These are phyloP conservation scores for Chlamydomonas incerta DNA, from an alignment of 139 green algal genomes.

Conservation along the genomic window DNA sequence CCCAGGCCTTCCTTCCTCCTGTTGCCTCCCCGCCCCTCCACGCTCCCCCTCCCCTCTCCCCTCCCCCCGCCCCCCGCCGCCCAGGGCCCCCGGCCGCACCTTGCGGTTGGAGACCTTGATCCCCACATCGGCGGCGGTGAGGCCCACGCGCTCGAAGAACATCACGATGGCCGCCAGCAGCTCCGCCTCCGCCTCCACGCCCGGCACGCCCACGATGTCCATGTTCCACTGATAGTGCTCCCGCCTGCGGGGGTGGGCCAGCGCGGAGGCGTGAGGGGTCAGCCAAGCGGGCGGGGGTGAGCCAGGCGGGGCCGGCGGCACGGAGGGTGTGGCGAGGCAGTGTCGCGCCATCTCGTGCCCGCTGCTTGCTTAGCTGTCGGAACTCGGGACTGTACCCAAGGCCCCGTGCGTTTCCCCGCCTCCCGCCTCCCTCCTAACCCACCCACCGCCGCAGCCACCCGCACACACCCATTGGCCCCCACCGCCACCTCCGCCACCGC, in stretches of 20 bases:
- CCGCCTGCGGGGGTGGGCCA: conserved; percentile 50
- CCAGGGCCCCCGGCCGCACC: conserved; percentile 40
- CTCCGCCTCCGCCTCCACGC: conserved; percentile 91
- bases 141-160: conserved; percentile 90
- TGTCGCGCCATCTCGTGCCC: too few species aligned
- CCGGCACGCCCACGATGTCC: conserved; percentile 95
- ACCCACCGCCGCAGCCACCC: background rate
- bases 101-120: conserved; percentile 95
- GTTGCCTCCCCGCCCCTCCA: too few species aligned
- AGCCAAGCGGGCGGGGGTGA: too few species aligned
- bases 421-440: too few species aligned
- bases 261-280: too few species aligned
- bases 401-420: too few species aligned
- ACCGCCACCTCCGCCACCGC: background rate
- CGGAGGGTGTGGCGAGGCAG: too few species aligned
- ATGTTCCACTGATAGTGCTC: conserved; percentile 99
- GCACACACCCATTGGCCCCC: too few species aligned
- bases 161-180: conserved; percentile 90
- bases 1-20: too few species aligned
- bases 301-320: too few species aligned
- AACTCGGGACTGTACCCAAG: too few species aligned
- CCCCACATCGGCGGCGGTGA: conserved; percentile 85
- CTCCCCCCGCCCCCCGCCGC: conserved; percentile 66
- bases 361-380: background rate
- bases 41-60: conserved; percentile 4